Conservation (phyloP, 1,139 yeast species). For the Diutina neorugosa region DNA sequence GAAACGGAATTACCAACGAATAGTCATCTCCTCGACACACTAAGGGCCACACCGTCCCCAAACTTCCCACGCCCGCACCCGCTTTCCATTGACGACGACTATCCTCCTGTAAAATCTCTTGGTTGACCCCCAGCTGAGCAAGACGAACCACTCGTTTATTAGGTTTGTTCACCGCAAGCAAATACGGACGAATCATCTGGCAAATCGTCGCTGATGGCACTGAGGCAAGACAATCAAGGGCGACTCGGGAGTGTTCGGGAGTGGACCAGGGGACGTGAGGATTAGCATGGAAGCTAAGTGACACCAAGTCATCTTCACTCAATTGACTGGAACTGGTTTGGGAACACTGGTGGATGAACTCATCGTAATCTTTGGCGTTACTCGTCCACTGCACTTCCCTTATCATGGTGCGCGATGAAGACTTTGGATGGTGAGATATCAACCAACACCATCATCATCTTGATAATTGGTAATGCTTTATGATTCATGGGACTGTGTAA, state of each 20-base stretch:
- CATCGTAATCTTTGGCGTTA: background rate
- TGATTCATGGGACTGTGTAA: no score
- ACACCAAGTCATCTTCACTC: background rate
- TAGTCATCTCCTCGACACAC: background rate
- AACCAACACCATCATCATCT: no score
- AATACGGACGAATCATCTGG: background rate
- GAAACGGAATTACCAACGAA: background rate
- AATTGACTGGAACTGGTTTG: background rate
- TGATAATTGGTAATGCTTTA: no score
- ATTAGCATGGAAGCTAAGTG: background rate
- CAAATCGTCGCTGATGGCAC: background rate
- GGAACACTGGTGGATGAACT: background rate
- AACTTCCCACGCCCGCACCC: background rate
- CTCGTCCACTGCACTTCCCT: background rate
- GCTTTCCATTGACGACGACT: background rate
- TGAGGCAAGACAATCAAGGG: background rate
- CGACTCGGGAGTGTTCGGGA: background rate
- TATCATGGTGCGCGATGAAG: background rate
- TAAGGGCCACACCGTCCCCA: slow-evolving; percentile 2
- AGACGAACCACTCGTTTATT: background rate
- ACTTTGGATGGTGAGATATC: no score
- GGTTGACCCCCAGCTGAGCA: slow-evolving; percentile 1
- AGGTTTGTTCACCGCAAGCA: background rate
- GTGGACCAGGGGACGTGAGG: slow-evolving; percentile 2
- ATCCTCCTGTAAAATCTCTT: background rate